Conservation (phyloP, 108 stramenopile genomes). For the Cyclotella choctawhatcheeana region DNA sequence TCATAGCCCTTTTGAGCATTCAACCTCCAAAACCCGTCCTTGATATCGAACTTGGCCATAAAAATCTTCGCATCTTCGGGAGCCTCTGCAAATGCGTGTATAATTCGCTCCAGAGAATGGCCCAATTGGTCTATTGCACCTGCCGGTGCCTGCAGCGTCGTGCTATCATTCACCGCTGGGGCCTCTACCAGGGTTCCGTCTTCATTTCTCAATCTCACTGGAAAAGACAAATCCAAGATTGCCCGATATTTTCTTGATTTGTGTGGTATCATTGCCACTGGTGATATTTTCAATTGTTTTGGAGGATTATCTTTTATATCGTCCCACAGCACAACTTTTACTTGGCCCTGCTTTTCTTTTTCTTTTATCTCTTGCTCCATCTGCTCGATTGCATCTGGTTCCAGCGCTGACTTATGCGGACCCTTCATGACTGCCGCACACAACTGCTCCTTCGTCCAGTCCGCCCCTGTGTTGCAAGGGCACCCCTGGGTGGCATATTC, state of each 20-base stretch:
- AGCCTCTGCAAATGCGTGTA: background rate
- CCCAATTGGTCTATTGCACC: constrained; percentile 5
- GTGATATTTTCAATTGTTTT: background rate
- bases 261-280: constrained; percentile 7
- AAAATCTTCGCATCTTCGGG: background rate
- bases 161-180: background rate
- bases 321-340: background rate
- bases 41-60: constrained; percentile 6
- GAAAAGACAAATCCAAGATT: background rate
- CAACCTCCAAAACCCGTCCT: constrained; percentile 2
- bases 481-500: background rate
- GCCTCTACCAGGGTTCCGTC: background rate
- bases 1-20: background rate
- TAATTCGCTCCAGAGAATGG: background rate
- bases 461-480: background rate
- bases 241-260: background rate
- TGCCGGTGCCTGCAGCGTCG: background rate
- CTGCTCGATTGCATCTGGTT: background rate
- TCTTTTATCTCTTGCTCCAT: background rate
- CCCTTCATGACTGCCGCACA: background rate
- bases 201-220: background rate
- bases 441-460: background rate
- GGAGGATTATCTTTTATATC: background rate
- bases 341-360: background rate
- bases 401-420: background rate